Conservation (phyloP, 2,329 filamentous ascomycete species). For the Phoma sp. region DNA sequence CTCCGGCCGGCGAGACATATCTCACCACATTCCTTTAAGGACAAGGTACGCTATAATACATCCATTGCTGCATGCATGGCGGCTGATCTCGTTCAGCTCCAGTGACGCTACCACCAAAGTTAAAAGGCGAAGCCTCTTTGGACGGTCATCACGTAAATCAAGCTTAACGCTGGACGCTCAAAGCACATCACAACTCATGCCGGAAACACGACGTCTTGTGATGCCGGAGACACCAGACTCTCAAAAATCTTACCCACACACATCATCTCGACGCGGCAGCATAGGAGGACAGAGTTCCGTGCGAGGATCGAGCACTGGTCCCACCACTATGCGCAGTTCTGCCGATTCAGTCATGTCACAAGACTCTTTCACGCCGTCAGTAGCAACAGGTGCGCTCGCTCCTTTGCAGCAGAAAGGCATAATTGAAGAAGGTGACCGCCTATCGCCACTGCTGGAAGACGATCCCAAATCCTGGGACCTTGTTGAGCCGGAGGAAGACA, state of each 20-base stretch:
- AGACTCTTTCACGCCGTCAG: slow-evolving; percentile 43
- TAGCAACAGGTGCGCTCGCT: slow-evolving; percentile 42
- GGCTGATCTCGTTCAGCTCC: slow-evolving; percentile 30
- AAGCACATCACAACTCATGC: slow-evolving; percentile 11
- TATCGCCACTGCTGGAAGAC: slow-evolving; percentile 59
- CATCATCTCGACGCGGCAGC: slow-evolving; percentile 22
- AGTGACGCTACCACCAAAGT: slow-evolving; percentile 30
- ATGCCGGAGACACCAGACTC: slow-evolving; percentile 27
- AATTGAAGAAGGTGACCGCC: slow-evolving; percentile 50
- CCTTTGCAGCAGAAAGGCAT: slow-evolving; percentile 54
- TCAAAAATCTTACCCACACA: slow-evolving; percentile 19
- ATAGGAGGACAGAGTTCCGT: slow-evolving; percentile 16
- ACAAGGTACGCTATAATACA: slow-evolving; percentile 38
- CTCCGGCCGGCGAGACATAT: slow-evolving; percentile 39
- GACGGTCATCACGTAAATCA: slow-evolving; percentile 10
- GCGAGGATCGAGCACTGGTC: slow-evolving; percentile 26
- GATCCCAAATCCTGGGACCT: slow-evolving; percentile 63
- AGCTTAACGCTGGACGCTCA: slow-evolving; percentile 18
- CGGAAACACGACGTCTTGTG: slow-evolving; percentile 10
- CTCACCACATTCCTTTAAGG: slow-evolving; percentile 41
- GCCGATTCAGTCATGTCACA: slow-evolving; percentile 46
- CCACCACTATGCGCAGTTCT: slow-evolving; percentile 39
- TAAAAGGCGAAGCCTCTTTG: slow-evolving; percentile 22
- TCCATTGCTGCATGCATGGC: neutral
- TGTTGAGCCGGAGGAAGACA: slow-evolving; percentile 48